Percentiles rank a stretch among this genome's conserved stretches.
phyloP scores from a whole-genome alignment of 2,329 filamentous ascomycete genomes.

The Coniochaeta pulveracea region DNA sequence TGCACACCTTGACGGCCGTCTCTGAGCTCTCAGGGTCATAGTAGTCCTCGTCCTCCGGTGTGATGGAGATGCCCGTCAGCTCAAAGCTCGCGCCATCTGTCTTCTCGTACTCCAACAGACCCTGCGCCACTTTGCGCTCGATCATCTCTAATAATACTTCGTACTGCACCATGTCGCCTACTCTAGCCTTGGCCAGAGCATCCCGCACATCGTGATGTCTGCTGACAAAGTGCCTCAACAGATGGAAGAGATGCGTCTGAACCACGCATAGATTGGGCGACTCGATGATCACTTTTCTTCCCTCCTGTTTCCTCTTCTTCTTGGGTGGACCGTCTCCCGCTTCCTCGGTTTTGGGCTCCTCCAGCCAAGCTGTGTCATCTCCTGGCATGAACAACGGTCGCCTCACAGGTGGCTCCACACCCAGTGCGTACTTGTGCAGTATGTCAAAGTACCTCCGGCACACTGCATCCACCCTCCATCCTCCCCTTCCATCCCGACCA shows the following conservation, averaged over 20 bases:
- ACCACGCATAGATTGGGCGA: conserved; percentile 63
- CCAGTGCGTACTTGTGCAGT: conserved; percentile 66
- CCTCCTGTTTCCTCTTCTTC: conserved; percentile 37
- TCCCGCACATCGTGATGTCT: conserved; percentile 77
- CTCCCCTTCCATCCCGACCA: conserved; percentile 65
- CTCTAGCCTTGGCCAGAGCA: conserved; percentile 58
- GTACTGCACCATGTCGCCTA: conserved; percentile 64
- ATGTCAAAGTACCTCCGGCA: conserved; percentile 86
- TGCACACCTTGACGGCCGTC: conserved; percentile 60
- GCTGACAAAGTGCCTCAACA: conserved; percentile 72
- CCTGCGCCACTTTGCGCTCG: conserved; percentile 62
- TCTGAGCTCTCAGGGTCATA: conserved; percentile 46
- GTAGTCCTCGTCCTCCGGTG: conserved; percentile 20
- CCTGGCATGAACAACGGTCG: conserved; percentile 63
- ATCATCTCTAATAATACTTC: conserved; percentile 67
- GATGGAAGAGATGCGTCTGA: conserved; percentile 87
- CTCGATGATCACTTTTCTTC: conserved; percentile 24
- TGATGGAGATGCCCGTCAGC: conserved; percentile 4
- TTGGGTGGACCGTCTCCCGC: conserved; percentile 36
- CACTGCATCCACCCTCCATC: conserved; percentile 81
- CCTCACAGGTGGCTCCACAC: conserved; percentile 51
- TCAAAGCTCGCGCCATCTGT: conserved; percentile 20
- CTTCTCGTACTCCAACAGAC: conserved; percentile 55
- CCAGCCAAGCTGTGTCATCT: conserved; percentile 36
- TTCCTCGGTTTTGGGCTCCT: conserved; percentile 21